Evolutionary conservation across 1,284 basidiomycete genomes (phyloP), one percentile per base, ranked within the genome.

Genomic region (Ceratorhiza oryzae-sativae): DNA sequence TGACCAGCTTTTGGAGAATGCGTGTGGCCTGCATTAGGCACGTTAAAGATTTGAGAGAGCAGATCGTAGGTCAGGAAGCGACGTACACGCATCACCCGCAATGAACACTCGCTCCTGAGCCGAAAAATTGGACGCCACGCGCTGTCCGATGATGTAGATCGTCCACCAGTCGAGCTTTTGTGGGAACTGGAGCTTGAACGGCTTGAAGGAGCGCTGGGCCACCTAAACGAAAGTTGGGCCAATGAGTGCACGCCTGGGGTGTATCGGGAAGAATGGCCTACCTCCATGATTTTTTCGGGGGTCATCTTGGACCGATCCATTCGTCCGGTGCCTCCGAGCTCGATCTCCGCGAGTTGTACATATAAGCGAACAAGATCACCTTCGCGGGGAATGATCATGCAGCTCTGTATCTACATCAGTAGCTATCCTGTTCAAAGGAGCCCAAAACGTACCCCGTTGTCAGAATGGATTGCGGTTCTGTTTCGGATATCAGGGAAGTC

Each of bases 401-500:
- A 86, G 34, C 62, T 71, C 20, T 70, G 30, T 61, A 46, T 12
- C 4, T 39, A 39, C 56, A 60, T 23, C 27, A 55, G 55, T 49
- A n/a, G 49, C 25, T 34, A 45, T 41, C 34, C 23, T 15, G 8
- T 76, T 48, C 81, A 82, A 0, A 86, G 85, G 2, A 48, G 34
- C 34, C 1, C 34, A 18, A 36, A 10, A 34, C 67, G 15, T 48
- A 70, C 67, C 20, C 87, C 87, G 62, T 84, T 84, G 59, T 84
- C 83, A 0, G 88, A 90, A 78, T 91, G 90, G 42, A 90, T 84
- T 18, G 86, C 89, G 56, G 84, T 84, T 73, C 83, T 83, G 75
- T 88, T 90, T 36, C 93, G 88, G 74, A 92, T 89, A 79, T 95
- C 93, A 0, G 94, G 93, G 77, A 94, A 92, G 78, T 93, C 83